phyloP scores from a whole-genome alignment of 2,329 filamentous ascomycete species.

The Paraphoma sp. region DNA sequence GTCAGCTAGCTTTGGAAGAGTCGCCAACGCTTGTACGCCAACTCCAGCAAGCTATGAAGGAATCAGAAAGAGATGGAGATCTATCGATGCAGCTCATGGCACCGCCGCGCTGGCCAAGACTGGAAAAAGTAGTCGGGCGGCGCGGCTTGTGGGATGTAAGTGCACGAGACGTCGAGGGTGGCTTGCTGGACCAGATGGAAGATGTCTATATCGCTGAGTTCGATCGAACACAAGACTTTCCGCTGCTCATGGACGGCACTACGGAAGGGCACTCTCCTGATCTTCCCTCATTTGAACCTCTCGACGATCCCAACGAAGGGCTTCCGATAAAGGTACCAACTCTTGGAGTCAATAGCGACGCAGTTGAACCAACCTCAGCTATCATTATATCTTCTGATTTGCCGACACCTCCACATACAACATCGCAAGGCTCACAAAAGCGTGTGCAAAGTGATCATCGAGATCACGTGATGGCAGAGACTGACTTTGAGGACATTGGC shows the following conservation, averaged over 20 bases:
- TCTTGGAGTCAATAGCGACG: slow-evolving; percentile 31
- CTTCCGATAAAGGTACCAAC: background rate
- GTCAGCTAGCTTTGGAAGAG: slow-evolving; percentile 47
- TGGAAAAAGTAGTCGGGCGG: slow-evolving; percentile 26
- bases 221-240: slow-evolving; percentile 39
- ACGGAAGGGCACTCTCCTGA: too few relatives aligned
- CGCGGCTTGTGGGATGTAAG: slow-evolving; percentile 43
- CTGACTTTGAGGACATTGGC: slow-evolving; percentile 34
- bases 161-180: slow-evolving; percentile 39
- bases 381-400: slow-evolving; percentile 31
- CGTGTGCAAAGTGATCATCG: background rate
- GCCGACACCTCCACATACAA: slow-evolving; percentile 18
- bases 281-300: background rate
- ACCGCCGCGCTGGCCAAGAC: slow-evolving; percentile 21
- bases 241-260: slow-evolving; percentile 29
- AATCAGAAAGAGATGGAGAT: slow-evolving; percentile 38
- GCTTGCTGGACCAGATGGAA: slow-evolving; percentile 33
- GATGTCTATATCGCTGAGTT: slow-evolving; percentile 38
- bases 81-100: background rate
- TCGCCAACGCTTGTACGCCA: slow-evolving; percentile 45
- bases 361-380: slow-evolving; percentile 6
- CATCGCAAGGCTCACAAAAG: background rate
- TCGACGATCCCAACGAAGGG: slow-evolving; percentile 6
- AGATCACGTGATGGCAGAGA: background rate
- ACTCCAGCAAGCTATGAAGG: slow-evolving; percentile 42